Base-by-base conservation (phyloP, 495 filamentous ascomycete genomes). In the Podospora fimiseda region DNA sequence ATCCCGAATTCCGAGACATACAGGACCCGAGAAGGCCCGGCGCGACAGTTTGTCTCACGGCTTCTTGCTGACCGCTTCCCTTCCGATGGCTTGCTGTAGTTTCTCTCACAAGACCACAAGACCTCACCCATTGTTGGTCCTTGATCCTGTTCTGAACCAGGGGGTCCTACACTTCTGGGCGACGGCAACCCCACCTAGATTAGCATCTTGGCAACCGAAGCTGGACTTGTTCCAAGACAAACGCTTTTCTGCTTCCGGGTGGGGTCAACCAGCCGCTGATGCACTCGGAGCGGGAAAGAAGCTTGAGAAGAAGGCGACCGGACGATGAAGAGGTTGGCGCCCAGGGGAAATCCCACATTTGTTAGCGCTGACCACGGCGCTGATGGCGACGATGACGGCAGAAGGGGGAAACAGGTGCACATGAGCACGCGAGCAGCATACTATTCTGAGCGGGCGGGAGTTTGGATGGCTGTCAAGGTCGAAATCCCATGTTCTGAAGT, bases 41-140 rank as follows among this genome's bases (percentile, higher is more conserved):
- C n/a, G 42, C 18, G 18, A 44, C 42, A 20, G 19, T 16, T 3
- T 4, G 42, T 44, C 42, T 44, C 42, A 44, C 42, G 9, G 19
- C 5, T 20, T 44, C 22, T 44, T 9, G 22, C 42, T 44, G 42
- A 24, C 42, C 42, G 42, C 42, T 44, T 14, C 20, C 13, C 39
- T 23, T 23, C 22, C 44, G 44, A 15, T 47, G 44, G 44, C 44
- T 47, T 47, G 42, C 44, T 24, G 5, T 11, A 5, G 6, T 11
- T 33, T 33, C 44, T 47, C 44, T n/a, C n/a, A n/a, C n/a, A n/a
- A n/a, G n/a, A n/a, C n/a, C n/a, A 47, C 44, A 47, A 47, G 44
- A 47, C 44, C 44, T 41, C 27, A 11, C 11, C 27, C 27, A 33
- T 6, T 11, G 11, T 33, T 41, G 39, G 16, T 41, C 8, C 39